Base-by-base conservation (phyloP, 225 moss, liverwort and hornwort species). In the Polytrichum commune region DNA sequence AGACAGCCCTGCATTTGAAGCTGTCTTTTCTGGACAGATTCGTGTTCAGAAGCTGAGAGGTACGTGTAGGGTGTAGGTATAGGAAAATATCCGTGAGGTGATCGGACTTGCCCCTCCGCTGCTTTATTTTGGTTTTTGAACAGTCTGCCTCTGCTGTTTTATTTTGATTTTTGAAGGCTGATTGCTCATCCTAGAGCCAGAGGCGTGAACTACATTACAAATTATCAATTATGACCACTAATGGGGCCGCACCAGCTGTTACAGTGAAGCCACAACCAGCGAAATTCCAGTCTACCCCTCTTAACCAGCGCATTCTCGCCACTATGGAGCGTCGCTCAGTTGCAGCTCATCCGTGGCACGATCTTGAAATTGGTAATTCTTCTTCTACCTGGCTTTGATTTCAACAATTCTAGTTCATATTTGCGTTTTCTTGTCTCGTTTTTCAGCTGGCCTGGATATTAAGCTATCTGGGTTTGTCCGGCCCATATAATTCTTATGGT, bases 341-440 rank as follows among this genome's bases (percentile, higher is more conserved):
- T 28, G 97, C 97, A 62, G 97, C 97, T 7, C 97, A 98, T 88
- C 94, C 97, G 1, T 98, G 97, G 97, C 97, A 98, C 76, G 97
- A 98, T 79, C 82, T 98, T 56, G 97, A 98, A 80, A 94, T 98
- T 57, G 97, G 94, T 96, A 22, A 62, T 63, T 62, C 13, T 20
- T 62, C 13, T n/a, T 63, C 0, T 61, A 61, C 8, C 13, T 23
- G 7, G 8, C 4, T 58, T 19, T 23, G 19, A 19, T 58, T 20
- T 60, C 60, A 60, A n/a, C 5, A 60, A 5, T 13, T 27, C 60
- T 19, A 46, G 5, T 46, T n/a, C 9, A 30, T 54, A 29, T 20
- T 24, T 69, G 8, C 55, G 5, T 7, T 23, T 67, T 67, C 24
- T 27, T 18, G 13, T 26, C 67, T 46, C 67, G 13, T 24, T 19